Evolutionary conservation across 345 rosid species (phyloP).

Genomic region (Moricandia moricandioides): DNA sequence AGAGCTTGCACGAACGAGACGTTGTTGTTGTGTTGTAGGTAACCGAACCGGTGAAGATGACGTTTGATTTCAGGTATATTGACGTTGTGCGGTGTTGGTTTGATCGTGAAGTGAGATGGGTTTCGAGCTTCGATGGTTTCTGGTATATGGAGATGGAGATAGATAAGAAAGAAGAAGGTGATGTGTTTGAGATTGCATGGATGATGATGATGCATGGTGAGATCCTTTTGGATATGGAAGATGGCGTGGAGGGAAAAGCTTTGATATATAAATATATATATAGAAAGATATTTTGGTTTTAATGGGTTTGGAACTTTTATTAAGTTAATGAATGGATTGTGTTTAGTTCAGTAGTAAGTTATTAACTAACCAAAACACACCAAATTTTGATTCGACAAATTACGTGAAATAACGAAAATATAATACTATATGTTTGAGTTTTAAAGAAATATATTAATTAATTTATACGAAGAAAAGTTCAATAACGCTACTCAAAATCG

Average conservation of each 20-base stretch:
- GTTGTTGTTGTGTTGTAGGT: constrained; percentile 29
- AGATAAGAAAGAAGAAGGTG: constrained; percentile 24
- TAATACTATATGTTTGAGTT: background rate
- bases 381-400: constrained; percentile 22
- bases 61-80: constrained; percentile 47
- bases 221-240: constrained; percentile 16
- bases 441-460: background rate
- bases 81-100: constrained; percentile 16
- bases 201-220: constrained; percentile 31
- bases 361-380: constrained; percentile 33
- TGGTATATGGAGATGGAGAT: constrained; percentile 28
- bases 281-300: background rate
- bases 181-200: constrained; percentile 20
- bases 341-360: constrained; percentile 28
- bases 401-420: background rate
- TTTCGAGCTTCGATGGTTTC: constrained; percentile 37
- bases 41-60: constrained; percentile 55
- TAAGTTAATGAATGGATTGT: constrained; percentile 11
- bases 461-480: background rate
- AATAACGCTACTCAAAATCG: background rate
- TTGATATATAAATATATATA: constrained; percentile 2
- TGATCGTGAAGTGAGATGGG: constrained; percentile 19
- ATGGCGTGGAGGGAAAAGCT: constrained; percentile 35
- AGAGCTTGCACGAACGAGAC: constrained; percentile 43
- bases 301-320: constrained; percentile 22